phyloP scores from a whole-genome alignment of 1,284 basidiomycete species.

The Ganoderma leucocontextum region DNA sequence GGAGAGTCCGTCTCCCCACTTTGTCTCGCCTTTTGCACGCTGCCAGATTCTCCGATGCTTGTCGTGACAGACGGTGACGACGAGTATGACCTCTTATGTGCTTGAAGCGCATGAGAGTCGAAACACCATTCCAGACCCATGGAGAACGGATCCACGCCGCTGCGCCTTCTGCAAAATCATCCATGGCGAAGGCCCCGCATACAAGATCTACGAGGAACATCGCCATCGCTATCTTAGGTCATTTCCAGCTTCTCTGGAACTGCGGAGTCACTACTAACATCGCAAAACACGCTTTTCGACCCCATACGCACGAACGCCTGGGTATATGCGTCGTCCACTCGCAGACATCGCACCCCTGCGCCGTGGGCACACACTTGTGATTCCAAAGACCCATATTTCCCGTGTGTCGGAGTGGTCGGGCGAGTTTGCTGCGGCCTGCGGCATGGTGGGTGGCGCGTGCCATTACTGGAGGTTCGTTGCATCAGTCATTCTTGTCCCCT shows the following conservation, averaged over 20 bases:
- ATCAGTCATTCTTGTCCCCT: background rate
- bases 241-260: constrained; percentile 17
- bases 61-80: background rate
- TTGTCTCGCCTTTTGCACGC: no score
- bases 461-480: constrained; percentile 60
- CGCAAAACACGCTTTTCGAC: background rate
- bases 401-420: constrained; percentile 70
- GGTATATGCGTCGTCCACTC: background rate
- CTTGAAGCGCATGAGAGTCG: constrained; percentile 68
- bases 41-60: no score
- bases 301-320: background rate
- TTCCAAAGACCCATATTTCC: constrained; percentile 70
- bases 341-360: constrained; percentile 77
- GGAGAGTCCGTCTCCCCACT: no score
- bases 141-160: constrained; percentile 50
- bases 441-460: constrained; percentile 66
- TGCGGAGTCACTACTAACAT: background rate
- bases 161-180: constrained; percentile 76
- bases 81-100: constrained; percentile 73
- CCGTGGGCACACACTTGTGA: constrained; percentile 71
- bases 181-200: constrained; percentile 52
- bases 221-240: constrained; percentile 76
- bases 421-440: constrained; percentile 66
- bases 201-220: constrained; percentile 69
- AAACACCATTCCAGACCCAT: constrained; percentile 46